Percentiles rank a stretch among this genome's conserved stretches.
phyloP scores from a whole-genome alignment of 352 stramenopile genomes.

The Halophytophthora polymorphica region DNA sequence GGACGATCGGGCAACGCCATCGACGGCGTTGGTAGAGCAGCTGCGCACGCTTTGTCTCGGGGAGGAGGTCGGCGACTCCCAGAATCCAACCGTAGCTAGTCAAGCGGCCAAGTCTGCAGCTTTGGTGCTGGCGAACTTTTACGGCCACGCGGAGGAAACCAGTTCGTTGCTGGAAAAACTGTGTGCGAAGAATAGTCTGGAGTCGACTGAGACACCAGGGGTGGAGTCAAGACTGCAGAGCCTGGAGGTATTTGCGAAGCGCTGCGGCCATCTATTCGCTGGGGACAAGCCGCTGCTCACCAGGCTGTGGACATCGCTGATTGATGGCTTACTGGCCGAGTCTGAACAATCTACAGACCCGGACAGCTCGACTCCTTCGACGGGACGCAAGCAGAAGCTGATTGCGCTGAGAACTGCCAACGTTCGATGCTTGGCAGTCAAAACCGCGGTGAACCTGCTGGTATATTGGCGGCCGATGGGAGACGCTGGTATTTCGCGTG shows the following conservation, averaged over 20 bases:
- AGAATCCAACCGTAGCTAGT: conserved; percentile 22
- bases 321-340: conserved; percentile 34
- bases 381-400: conserved; percentile 21
- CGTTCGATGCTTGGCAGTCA: conserved; percentile 54
- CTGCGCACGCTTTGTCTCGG: conserved; percentile 54
- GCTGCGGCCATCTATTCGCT: conserved; percentile 28
- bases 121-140: conserved; percentile 47
- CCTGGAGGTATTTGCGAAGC: conserved; percentile 63
- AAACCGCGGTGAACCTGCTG: conserved; percentile 59
- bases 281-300: conserved; percentile 21
- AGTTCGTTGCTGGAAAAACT: conserved; percentile 39
- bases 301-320: conserved; percentile 44
- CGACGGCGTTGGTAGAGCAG: conserved; percentile 30
- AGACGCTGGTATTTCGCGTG: conserved; percentile 9
- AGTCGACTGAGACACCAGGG: conserved; percentile 10
- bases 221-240: conserved; percentile 49
- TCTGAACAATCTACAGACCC: conserved; percentile 2
- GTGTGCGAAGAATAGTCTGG: conserved; percentile 50
- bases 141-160: conserved; percentile 30
- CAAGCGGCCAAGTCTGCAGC: conserved; percentile 57
- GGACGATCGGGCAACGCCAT: conserved; percentile 26
- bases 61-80: conserved; percentile 16
- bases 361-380: conserved; percentile 5
- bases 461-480: conserved; percentile 30
- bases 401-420: conserved; percentile 31